Base-by-base conservation (phyloP, 495 filamentous ascomycete species). In the Penicillium arizonense region DNA sequence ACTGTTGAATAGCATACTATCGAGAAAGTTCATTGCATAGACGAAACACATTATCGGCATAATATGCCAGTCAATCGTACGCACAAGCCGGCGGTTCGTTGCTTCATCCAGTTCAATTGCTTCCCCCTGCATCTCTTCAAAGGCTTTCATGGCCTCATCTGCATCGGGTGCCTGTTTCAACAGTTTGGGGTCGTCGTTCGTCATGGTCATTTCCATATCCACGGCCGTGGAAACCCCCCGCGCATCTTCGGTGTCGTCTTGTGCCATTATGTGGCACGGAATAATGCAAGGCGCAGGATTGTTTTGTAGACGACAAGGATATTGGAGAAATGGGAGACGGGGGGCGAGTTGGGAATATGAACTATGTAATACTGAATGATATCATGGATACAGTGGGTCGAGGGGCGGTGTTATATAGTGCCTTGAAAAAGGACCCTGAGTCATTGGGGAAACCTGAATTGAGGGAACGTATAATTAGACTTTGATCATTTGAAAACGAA, bases 1-100 rank as follows among this genome's bases (percentile, higher is more conserved):
- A 10, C 5, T 9, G 9, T 16, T 52, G 54, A 45, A 14, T 23
- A 13, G 23, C 65, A 14, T 59, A 74, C 70, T 85, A 59, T 85
- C 82, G 14, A 83, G 65, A 57, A 77, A 85, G 52, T 84, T 81
- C 63, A 85, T 74, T 7, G 78, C 79, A 50, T 85, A 84, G 11
- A 83, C 74, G 18, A 81, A 52, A 51, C 81, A 85, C 54, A 85
- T 60, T 32, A 78, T 67, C 0, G 82, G 82, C 78, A 85, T 80
- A 41, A 85, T 56, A 52, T 82, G 73, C 55, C 65, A 67, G 53
- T 85, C 82, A 42, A 85, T 85, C 37, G 73, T 82, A 42, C 69
- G 59, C 35, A 85, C 53, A 18, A 85, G 53, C 23, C 69, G 72
- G 50, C 72, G 78, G 50, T 79, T 82, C 4, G 76, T 80, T 26